These are phyloP conservation scores for Serendipita indica DNA, from an alignment of 768 basidiomycete species.

Conservation along the genomic window DNA sequence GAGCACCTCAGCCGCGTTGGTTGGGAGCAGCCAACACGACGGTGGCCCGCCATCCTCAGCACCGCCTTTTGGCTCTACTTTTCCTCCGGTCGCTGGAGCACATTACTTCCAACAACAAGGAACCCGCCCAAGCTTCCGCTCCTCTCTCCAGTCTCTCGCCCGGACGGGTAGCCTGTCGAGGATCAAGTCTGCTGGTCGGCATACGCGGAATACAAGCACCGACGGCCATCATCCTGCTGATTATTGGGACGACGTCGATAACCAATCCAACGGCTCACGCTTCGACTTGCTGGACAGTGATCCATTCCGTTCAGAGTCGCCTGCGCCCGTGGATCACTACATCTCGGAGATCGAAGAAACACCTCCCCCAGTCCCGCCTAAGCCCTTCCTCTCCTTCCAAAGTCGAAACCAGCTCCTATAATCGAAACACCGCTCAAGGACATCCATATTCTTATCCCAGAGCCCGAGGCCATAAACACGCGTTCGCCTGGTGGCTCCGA, in stretches of 20 bases:
- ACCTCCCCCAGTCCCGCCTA: slow-evolving; percentile 1
- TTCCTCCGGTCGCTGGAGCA: too few relatives aligned
- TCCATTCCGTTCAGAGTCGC: slow-evolving; percentile 5
- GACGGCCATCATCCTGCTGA: background rate
- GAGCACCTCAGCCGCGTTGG: background rate
- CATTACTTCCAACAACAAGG: too few relatives aligned
- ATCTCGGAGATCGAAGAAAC: background rate
- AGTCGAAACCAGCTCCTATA: background rate
- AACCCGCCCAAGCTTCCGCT: background rate
- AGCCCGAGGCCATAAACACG: background rate
- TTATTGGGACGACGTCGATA: background rate
- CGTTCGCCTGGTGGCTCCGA: background rate
- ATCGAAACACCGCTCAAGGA: background rate
- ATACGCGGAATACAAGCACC: background rate
- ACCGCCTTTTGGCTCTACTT: too few relatives aligned
- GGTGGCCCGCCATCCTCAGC: too few relatives aligned
- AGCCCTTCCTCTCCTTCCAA: background rate
- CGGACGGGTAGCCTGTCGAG: background rate
- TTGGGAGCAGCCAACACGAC: background rate
- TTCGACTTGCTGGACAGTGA: background rate
- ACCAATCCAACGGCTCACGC: slow-evolving; percentile 1
- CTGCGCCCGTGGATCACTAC: background rate
- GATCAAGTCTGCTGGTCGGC: background rate
- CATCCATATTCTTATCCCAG: background rate
- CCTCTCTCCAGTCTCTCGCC: slow-evolving; percentile 3